Base-by-base conservation (phyloP, 2,329 filamentous ascomycete genomes). In the Colletotrichum tanaceti region DNA sequence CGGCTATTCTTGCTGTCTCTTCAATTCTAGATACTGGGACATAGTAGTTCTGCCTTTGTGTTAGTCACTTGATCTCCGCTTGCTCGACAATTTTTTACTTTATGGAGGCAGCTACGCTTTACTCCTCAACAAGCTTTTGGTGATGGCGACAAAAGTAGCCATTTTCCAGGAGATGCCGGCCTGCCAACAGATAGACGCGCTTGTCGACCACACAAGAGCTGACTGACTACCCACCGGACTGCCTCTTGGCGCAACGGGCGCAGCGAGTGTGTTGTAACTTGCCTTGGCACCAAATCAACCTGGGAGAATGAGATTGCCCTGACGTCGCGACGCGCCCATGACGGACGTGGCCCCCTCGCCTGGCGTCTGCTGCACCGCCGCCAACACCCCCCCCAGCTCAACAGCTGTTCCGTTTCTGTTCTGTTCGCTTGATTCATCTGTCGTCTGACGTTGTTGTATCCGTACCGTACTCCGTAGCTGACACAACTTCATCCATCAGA, bases 1-100 rank as follows among this genome's bases (percentile, higher is more conserved):
- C 62, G 66, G 66, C 50, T 50, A 65, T 61, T 60, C 66, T 20
- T 66, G 54, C 53, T 39, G n/a, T n/a, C n/a, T n/a, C n/a, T n/a
- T n/a, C n/a, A n/a, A n/a, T n/a, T n/a, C n/a, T n/a, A n/a, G n/a
- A n/a, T n/a, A n/a, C n/a, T n/a, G n/a, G n/a, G n/a, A n/a, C n/a
- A n/a, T n/a, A n/a, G n/a, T n/a, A n/a, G n/a, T n/a, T n/a, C n/a
- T n/a, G n/a, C n/a, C n/a, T n/a, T n/a, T n/a, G n/a, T n/a, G 24
- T 47, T 38, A 22, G n/a, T 39, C 38, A 32, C 49, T 11, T 24
- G n/a, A 22, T 20, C 32, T 32, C 18, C 16, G 9, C 32, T 32
- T 39, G n/a, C 32, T 22, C n/a, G 18, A 32, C 46, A 4, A 38
- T 38, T 38, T 39, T 32, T 54, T 35, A 35, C 32, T 54, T 39